Base-by-base conservation (phyloP, 1,284 basidiomycete genomes). In the Lentinula novae-zelandiae region DNA sequence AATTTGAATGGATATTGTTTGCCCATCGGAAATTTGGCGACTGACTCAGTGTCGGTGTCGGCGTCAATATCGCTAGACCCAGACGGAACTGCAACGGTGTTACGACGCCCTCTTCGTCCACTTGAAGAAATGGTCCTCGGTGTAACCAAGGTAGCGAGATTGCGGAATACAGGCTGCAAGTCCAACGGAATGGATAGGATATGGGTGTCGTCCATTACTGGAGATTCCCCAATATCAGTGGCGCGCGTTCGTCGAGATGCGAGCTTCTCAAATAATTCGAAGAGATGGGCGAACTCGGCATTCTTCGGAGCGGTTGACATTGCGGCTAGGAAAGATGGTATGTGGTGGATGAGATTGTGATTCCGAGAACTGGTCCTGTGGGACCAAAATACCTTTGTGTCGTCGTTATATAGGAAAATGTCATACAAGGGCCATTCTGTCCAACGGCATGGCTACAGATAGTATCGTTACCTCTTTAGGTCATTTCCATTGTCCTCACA, bases 1-100 rank as follows among this genome's bases (percentile, higher is more conserved):
- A 87, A 88, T 33, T 82, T 87, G 73, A 87, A 87, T 15, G 77
- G 76, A 67, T 80, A 83, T 61, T 73, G 72, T 62, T 74, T 75
- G 1, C 66, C 74, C 4, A 78, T 65, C 2, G 80, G 80, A 61
- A 84, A 84, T 44, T 72, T 72, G 3, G 71, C 70, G 31, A 73
- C 64, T 1, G 65, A 72, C 42, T 71, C 70, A 12, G 53, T 54
- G 8, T 73, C 70, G 51, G 58, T 63, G 48, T 60, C 58, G 33
- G 62, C 62, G 38, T 62, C 62, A 20, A 64, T 61, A 27, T 65
- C 64, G 17, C 49, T 62, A n/a, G 60, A 61, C 10, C 48, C 15
- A 33, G 10, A 42, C 10, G 38, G 12, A 3, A 44, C 20, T 52
- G 38, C 36, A 20, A 40, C 60, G 39, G 60, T 59, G 38, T 65